Conservation (phyloP, 2,329 filamentous ascomycete genomes). For the Sclerotinia minor region DNA sequence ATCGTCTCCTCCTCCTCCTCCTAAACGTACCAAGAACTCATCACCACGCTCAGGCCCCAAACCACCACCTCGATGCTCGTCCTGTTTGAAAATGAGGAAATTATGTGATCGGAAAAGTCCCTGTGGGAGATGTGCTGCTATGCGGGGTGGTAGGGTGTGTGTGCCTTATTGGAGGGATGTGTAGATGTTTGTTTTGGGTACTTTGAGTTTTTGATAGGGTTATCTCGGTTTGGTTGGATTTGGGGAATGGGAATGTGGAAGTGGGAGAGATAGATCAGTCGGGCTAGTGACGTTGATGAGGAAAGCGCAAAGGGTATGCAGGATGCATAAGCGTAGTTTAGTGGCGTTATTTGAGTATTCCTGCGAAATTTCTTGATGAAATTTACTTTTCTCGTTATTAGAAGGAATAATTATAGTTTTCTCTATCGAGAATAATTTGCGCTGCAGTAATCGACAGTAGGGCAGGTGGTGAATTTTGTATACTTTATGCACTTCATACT, state of each 20-base stretch:
- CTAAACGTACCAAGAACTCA: background rate
- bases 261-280: too few relatives aligned
- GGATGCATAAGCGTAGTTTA: background rate
- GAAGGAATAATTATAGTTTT: background rate
- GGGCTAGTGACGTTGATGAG: too few relatives aligned
- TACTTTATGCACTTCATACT: background rate
- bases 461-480: background rate
- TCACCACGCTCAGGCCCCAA: background rate
- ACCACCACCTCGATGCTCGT: background rate
- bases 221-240: too few relatives aligned
- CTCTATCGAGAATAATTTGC: background rate
- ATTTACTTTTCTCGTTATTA: background rate
- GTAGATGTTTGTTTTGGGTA: too few relatives aligned
- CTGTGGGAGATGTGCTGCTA: background rate
- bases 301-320: background rate
- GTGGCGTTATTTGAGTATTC: background rate
- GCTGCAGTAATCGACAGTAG: background rate
- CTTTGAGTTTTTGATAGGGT: too few relatives aligned
- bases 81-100: slow-evolving; percentile 3
- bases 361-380: background rate
- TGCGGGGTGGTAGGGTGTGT: background rate
- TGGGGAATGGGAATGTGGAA: too few relatives aligned
- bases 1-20: background rate
- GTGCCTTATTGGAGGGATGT: background rate
- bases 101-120: slow-evolving; percentile 5